A percentile compares a stretch with the other conserved stretches of the same genome.
These are phyloP conservation scores for Naganishia antarctica DNA, from an alignment of 768 basidiomycete species.

Conservation along the genomic window DNA sequence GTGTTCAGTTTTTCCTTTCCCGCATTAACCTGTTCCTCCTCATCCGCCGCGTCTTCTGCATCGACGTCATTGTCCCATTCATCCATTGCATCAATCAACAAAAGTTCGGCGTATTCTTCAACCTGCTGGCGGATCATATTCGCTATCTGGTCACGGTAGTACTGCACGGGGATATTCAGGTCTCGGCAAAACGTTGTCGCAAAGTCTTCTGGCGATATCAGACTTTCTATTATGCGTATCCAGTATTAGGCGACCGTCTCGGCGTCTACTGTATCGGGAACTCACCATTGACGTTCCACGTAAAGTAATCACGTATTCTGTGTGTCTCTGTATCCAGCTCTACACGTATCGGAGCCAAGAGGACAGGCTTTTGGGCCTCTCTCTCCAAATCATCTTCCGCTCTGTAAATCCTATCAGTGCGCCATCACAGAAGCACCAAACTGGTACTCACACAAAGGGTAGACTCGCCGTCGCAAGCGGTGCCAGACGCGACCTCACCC, in stretches of 20 bases:
- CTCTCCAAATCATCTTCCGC: conserved; percentile 61
- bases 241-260: background rate
- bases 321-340: conserved; percentile 90
- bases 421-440: background rate
- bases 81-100: conserved; percentile 62
- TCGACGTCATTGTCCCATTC: conserved; percentile 41
- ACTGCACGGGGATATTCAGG: conserved; percentile 64
- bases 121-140: conserved; percentile 84
- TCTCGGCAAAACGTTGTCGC: conserved; percentile 83
- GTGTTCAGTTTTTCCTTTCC: conserved; percentile 37
- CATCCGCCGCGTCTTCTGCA: conserved; percentile 22
- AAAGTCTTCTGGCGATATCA: conserved; percentile 78
- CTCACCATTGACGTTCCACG: conserved; percentile 82
- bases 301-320: conserved; percentile 86
- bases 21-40: conserved; percentile 20
- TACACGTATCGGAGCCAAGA: conserved; percentile 85
- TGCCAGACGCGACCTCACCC: conserved; percentile 48
- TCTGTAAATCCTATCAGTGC: conserved; percentile 43
- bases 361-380: conserved; percentile 58
- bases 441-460: background rate
- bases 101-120: conserved; percentile 80
- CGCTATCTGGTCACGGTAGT: conserved; percentile 72
- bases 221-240: conserved; percentile 52
- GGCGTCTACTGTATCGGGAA: background rate
- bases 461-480: background rate